A percentile compares a stretch with the other conserved stretches of the same genome.
Conservation (phyloP, 78 protist species). For the Dictyostelium firmibasis region DNA sequence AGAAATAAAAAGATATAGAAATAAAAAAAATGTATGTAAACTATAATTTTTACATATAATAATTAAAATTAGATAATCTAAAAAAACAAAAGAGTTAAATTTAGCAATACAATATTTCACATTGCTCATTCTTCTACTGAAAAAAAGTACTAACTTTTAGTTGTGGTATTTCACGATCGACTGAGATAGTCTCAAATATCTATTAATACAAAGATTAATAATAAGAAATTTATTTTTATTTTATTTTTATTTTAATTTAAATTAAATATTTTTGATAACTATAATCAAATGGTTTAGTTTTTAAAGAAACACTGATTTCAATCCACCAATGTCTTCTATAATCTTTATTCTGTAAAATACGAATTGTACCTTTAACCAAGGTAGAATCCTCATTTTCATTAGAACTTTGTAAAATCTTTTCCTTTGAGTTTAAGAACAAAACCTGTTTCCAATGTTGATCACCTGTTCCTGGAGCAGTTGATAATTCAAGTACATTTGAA, state of each 20-base stretch:
- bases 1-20: no score
- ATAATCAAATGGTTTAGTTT: background rate
- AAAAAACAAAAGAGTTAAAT: no score
- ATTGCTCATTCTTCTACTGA: no score
- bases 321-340: slow-evolving; percentile 67
- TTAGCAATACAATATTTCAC: no score
- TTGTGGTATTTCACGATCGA: no score
- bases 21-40: no score
- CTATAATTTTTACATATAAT: no score
- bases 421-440: background rate
- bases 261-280: slow-evolving; percentile 36
- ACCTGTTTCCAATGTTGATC: slow-evolving; percentile 54
- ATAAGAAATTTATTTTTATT: no score
- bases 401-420: background rate
- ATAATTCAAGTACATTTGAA: slow-evolving; percentile 19
- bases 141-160: no score
- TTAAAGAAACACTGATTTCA: background rate
- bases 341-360: slow-evolving; percentile 32
- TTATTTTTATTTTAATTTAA: background rate
- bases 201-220: no score
- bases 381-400: background rate
- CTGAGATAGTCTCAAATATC: no score
- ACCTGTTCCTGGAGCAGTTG: slow-evolving; percentile 45
- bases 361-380: background rate
- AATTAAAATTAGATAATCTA: no score